These are phyloP conservation scores for Penicillium griseofulvum DNA, from an alignment of 2,329 filamentous ascomycete species.

Conservation along the genomic window DNA sequence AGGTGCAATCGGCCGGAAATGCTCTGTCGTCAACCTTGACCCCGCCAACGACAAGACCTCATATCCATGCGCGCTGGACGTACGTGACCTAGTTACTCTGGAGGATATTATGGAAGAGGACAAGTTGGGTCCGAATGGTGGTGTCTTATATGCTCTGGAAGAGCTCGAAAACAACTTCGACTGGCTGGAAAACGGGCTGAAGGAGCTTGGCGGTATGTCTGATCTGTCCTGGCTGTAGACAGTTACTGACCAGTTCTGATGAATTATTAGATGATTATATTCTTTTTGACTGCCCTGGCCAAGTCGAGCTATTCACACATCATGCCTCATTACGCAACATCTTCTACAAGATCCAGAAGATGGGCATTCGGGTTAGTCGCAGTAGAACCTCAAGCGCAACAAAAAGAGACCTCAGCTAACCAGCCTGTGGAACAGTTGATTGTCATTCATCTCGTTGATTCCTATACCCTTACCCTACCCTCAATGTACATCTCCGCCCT, in stretches of 20 bases:
- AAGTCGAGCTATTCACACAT: constrained; percentile 96
- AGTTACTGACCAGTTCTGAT: background rate
- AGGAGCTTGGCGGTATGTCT: constrained; percentile 62
- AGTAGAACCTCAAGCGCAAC: background rate
- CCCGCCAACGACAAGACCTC: constrained; percentile 91
- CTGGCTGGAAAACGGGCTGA: constrained; percentile 81
- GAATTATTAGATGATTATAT: constrained; percentile 73
- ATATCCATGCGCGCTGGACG: constrained; percentile 87
- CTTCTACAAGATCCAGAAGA: constrained; percentile 83
- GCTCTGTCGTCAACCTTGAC: constrained; percentile 93
- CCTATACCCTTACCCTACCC: constrained; percentile 86
- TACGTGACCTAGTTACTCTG: constrained; percentile 80
- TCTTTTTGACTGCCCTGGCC: constrained; percentile 92
- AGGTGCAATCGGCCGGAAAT: constrained; percentile 89
- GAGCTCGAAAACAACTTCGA: constrained; percentile 92
- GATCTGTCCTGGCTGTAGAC: background rate
- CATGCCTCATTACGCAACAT: constrained; percentile 89
- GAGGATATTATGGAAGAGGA: constrained; percentile 96
- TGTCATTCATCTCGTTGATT: constrained; percentile 89
- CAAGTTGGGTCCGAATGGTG: constrained; percentile 86
- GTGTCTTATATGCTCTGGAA: constrained; percentile 87
- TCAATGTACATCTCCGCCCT: constrained; percentile 94
- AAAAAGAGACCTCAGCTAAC: background rate
- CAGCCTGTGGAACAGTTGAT: constrained; percentile 64
- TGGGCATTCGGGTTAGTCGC: constrained; percentile 77